These are phyloP conservation scores for Amphibolis antarctica DNA, from an alignment of 106 monocot genomes.

Conservation along the genomic window DNA sequence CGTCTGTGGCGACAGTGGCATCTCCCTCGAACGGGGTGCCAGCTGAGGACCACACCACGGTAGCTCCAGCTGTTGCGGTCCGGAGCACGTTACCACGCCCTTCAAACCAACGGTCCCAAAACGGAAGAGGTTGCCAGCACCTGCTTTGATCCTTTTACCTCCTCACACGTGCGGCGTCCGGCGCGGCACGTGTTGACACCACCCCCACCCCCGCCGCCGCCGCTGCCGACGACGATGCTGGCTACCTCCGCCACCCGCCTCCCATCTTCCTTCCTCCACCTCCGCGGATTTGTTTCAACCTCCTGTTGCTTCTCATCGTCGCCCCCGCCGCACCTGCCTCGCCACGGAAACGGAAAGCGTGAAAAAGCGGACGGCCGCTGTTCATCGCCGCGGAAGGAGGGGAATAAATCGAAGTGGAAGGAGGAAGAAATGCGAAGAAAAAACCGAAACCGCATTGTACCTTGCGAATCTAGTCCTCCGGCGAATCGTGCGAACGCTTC, in stretches of 20 bases:
- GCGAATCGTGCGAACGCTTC: background rate
- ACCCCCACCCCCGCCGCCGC: background rate
- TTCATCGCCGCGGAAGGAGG: background rate
- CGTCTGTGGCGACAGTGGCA: background rate
- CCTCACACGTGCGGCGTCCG: background rate
- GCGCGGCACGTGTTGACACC: background rate
- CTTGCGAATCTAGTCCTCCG: slow-evolving; percentile 1
- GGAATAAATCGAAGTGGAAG: background rate
- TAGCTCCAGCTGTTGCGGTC: background rate
- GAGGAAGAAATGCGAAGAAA: background rate
- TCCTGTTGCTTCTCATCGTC: slow-evolving; percentile 7
- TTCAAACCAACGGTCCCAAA: background rate
- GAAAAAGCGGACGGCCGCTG: background rate
- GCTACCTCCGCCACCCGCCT: background rate
- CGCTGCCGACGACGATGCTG: no score
- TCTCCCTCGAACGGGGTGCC: background rate
- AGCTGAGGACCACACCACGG: background rate
- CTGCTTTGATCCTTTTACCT: background rate
- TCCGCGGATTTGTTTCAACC: slow-evolving; percentile 10
- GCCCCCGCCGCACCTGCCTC: background rate
- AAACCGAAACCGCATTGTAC: slow-evolving; percentile 4
- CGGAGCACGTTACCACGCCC: background rate
- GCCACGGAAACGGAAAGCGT: no score
- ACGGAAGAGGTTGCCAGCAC: background rate
- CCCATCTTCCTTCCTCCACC: background rate